Evolutionary conservation across 441 rosid species (phyloP), one percentile per base, ranked within the genome.

Genomic region (Erodium trifolium): DNA sequence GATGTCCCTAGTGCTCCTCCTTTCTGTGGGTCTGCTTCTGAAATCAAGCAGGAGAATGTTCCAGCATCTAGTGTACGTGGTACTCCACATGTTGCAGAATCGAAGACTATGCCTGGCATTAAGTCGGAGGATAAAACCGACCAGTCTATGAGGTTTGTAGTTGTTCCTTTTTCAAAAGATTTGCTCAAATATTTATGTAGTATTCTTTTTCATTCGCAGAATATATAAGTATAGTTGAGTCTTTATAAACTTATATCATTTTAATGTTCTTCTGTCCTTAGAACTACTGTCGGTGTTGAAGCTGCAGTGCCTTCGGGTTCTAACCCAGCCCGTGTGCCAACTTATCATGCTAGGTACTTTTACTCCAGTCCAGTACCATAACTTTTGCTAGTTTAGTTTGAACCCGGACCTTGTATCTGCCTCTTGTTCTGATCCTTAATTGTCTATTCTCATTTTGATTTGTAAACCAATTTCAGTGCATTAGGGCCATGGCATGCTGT

Each of bases 401-500:
- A 71, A 49, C 17, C 53, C 29, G 60, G 43, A 66, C 43, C 14
- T 51, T 71, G 34, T 3, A 39, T 70, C 39, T 73, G 49, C 70
- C 34, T 45, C 59, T 60, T 62, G 16, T 67, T 71, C 2, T 41
- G 66, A 39, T 64, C 41, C 43, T 68, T 68, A 66, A 64, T 43
- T 57, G 18, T 67, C 17, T 18, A 7, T 63, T 29, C 70, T 77
- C 16, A 51, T 41, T 68, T 41, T 73, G 43, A 63, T 37, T 34
- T 68, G 14, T 65, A 31, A 73, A 68, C 76, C 64, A 70, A 73
- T 72, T 73, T 63, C 88, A 94, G 99, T 78, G 88, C 96, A 64
- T 80, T 87, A 37, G 98, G 99, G 65, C 98, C 97, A 49, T 95
- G 99, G 98, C 93, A 95, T 84, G 92, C 95, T 66, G 96, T 95